A percentile compares a stretch with the other conserved stretches of the same genome.
These are phyloP conservation scores for Zangia roseola DNA, from an alignment of 768 basidiomycete species.

Conservation along the genomic window DNA sequence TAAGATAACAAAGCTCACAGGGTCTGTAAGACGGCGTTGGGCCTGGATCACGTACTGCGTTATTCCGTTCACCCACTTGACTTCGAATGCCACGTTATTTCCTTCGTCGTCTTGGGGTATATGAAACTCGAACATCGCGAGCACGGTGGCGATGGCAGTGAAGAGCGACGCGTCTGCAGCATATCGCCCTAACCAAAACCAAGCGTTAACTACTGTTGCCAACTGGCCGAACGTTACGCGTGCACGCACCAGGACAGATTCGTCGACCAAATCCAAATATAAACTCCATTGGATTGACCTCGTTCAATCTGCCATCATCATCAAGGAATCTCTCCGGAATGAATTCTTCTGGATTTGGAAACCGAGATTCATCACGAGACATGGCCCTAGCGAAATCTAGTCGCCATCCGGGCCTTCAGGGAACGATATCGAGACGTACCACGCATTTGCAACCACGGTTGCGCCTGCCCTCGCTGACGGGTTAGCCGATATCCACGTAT, in stretches of 20 bases:
- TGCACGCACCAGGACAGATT: background rate
- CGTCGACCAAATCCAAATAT: background rate
- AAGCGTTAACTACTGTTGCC: too few relatives aligned
- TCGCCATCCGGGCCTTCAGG: too few relatives aligned
- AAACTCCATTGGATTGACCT: background rate
- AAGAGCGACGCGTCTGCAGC: background rate
- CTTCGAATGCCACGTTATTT: too few relatives aligned
- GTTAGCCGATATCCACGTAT: background rate
- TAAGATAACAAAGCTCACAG: too few relatives aligned
- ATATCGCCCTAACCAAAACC: background rate
- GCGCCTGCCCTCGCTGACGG: conserved; percentile 8
- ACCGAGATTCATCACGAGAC: background rate
- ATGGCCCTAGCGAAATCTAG: background rate
- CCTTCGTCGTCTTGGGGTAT: background rate
- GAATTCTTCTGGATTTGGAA: background rate
- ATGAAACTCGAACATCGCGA: background rate
- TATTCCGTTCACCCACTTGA: too few relatives aligned
- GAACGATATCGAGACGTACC: background rate
- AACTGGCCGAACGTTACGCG: too few relatives aligned
- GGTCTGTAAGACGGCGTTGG: too few relatives aligned
- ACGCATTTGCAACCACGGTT: conserved; percentile 10
- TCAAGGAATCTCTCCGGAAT: background rate
- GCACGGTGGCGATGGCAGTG: background rate
- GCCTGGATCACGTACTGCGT: too few relatives aligned
- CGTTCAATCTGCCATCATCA: background rate